Base-by-base conservation (phyloP, 1,284 basidiomycete genomes). In the Moesziomyces antarcticus region DNA sequence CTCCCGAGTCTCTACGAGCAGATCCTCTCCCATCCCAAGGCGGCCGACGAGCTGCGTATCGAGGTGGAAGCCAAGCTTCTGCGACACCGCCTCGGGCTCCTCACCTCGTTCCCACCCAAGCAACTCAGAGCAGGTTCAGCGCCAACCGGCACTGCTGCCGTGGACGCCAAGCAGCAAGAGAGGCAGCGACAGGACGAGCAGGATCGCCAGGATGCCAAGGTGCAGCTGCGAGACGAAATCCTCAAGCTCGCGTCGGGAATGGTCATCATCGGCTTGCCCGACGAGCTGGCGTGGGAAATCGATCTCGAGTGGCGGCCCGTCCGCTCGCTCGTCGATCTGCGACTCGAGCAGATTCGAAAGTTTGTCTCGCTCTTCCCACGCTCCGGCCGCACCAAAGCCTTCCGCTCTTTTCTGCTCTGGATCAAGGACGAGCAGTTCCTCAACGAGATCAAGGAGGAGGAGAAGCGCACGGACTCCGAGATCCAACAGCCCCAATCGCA, bases 211-310 rank as follows among this genome's bases (percentile, higher is more conserved):
- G 45, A 55, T 24, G 21, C 53, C 9, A 94, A 93, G 82, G 76
- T 79, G 7, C 76, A 82, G 18, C 71, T 91, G 14, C 86, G 88
- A 3, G 82, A 85, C n/a, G 89, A 92, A 71, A 86, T 95, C 5
- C 87, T 91, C 51, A 88, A 89, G 7, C 85, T 95, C 49, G 87
- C 92, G 1, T 85, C 88, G 18, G 93, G 92, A 3, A 88, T 89
- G 49, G 88, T 95, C 11, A 85, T 93, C 7, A 86, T 97, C 30
- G 86, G 87, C 30, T 87, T 93, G n/a, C 88, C 89, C 0, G 90
- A 95, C 76, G 89, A 91, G 72, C 76, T 91, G 16, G 92, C 92
- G 0, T 97, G 94, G 94, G 87, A 85, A 35, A 84, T 93, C 20
- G 89, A 88, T 68, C 86, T 98, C 43, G 93, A 98, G 78, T 89